Evolutionary conservation across 1,284 basidiomycete genomes (phyloP), one percentile per base, ranked within the genome.

Genomic region (Tilletiaria anomala): DNA sequence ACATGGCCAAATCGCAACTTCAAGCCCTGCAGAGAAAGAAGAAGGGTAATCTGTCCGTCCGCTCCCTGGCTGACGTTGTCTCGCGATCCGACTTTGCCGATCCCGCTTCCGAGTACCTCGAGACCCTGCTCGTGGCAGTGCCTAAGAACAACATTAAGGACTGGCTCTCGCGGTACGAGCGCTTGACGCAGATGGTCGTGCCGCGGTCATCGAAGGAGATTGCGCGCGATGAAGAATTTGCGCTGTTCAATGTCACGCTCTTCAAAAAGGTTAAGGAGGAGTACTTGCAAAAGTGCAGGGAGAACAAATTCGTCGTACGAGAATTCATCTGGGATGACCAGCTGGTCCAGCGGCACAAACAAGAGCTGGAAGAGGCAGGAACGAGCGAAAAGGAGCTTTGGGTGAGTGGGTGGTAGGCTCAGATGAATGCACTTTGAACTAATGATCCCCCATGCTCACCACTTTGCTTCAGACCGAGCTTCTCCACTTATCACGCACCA

Each of bases 301-400:
- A 97, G 68, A 80, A 85, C 71, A 96, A 93, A 85, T 89, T 49
- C 51, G 54, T 50, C 8, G 78, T 89, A 6, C 79, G 93, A 19
- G 93, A 99, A 54, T 99, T 96, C 66, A 75, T 75, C n/a, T 97
- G 77, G 69, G 85, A 91, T 32, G 83, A 89, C 63, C 78, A 80
- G 31, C 78, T 80, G 42, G 74, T 88, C n/a, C 74, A 74, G 50
- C 85, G 82, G 68, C 84, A 91, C 64, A 74, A 76, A 52, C 76
- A 83, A 63, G 89, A 96, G 45, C 71, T 94, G 10, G 77, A 78
- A 21, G 73, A 75, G 23, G 79, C 89, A 2, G 80, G 82, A 52
- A 75, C 76, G 6, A 83, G 87, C 35, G 93, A 97, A 73, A 91
- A 87, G 71, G 89, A 99, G 65, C 79, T 96, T 41, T 97, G 93